Evolutionary conservation across 371 early-diverging fungal genomes (phyloP).

Genomic region (Zychaea mexicana): DNA sequence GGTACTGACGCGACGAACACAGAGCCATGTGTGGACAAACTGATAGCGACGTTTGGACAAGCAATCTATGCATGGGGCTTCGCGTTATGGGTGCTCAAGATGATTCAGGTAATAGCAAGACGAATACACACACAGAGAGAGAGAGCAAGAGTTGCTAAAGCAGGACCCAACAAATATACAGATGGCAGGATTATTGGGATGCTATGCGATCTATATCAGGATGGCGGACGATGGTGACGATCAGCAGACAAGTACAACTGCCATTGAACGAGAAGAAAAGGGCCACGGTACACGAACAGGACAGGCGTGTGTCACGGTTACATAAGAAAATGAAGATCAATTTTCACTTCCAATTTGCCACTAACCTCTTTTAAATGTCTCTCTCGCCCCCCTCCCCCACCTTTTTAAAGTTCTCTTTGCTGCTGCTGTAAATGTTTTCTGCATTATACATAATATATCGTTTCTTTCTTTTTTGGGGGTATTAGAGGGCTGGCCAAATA

Average conservation of each 20-base stretch:
- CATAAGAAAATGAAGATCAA: constrained; percentile 6
- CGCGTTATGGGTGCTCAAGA: constrained; percentile 14
- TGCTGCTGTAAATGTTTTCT: background rate
- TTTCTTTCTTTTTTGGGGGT: constrained; percentile 1
- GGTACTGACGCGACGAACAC: background rate
- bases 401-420: background rate
- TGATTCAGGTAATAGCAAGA: constrained; percentile 16
- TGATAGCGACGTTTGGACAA: constrained; percentile 11
- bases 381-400: background rate
- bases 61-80: constrained; percentile 20
- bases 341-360: background rate
- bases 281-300: background rate
- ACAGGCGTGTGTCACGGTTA: constrained; percentile 3
- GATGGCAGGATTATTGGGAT: constrained; percentile 11
- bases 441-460: background rate
- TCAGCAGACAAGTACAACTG: constrained; percentile 5
- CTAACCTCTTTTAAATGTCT: background rate
- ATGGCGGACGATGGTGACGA: no score
- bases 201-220: constrained; percentile 8
- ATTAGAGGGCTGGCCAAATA: no score
- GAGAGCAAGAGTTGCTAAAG: no score
- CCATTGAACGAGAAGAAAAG: background rate
- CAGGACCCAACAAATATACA: no score
- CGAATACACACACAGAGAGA: background rate
- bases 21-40: constrained; percentile 8